phyloP scores from a whole-genome alignment of 2,329 filamentous ascomycete genomes.

The Geosmithia morbida region DNA sequence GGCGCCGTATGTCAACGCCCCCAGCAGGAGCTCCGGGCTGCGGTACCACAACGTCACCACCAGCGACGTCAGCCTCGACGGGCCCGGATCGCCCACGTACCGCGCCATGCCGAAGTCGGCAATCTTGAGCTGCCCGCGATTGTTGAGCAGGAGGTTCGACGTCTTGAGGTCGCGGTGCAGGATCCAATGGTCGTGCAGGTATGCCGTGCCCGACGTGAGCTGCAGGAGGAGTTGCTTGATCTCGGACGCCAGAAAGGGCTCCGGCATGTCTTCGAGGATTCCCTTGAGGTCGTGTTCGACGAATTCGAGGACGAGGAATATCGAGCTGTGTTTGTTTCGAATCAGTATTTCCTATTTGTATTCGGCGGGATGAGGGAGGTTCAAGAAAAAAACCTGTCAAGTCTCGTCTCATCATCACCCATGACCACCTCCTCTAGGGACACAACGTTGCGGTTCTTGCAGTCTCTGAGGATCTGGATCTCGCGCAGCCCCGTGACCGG shows the following conservation, averaged over 20 bases:
- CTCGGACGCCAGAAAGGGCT: slow-evolving; percentile 86
- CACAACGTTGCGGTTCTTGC: slow-evolving; percentile 72
- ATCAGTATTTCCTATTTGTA: slow-evolving; percentile 8
- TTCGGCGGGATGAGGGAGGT: slow-evolving; percentile 6
- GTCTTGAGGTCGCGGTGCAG: slow-evolving; percentile 90
- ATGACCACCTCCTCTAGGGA: slow-evolving; percentile 71
- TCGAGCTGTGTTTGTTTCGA: slow-evolving; percentile 31
- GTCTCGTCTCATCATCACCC: slow-evolving; percentile 41
- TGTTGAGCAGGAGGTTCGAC: slow-evolving; percentile 87
- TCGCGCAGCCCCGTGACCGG: slow-evolving; percentile 87
- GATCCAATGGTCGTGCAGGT: slow-evolving; percentile 82
- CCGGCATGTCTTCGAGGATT: slow-evolving; percentile 83
- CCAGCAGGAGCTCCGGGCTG: slow-evolving; percentile 77
- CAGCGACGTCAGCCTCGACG: slow-evolving; percentile 68
- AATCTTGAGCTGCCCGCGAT: slow-evolving; percentile 86
- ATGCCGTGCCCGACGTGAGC: slow-evolving; percentile 64
- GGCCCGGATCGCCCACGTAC: slow-evolving; percentile 65
- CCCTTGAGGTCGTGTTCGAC: slow-evolving; percentile 93
- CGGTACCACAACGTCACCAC: slow-evolving; percentile 98
- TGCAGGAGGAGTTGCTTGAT: slow-evolving; percentile 82
- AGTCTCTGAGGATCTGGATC: slow-evolving; percentile 79
- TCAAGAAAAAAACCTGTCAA: slow-evolving; percentile 31
- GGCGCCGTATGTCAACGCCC: slow-evolving; percentile 57
- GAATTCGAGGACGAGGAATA: slow-evolving; percentile 94
- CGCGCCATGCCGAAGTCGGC: slow-evolving; percentile 98